These are phyloP conservation scores for Leptographium flavum DNA, from an alignment of 2,329 filamentous ascomycete species.

Conservation along the genomic window DNA sequence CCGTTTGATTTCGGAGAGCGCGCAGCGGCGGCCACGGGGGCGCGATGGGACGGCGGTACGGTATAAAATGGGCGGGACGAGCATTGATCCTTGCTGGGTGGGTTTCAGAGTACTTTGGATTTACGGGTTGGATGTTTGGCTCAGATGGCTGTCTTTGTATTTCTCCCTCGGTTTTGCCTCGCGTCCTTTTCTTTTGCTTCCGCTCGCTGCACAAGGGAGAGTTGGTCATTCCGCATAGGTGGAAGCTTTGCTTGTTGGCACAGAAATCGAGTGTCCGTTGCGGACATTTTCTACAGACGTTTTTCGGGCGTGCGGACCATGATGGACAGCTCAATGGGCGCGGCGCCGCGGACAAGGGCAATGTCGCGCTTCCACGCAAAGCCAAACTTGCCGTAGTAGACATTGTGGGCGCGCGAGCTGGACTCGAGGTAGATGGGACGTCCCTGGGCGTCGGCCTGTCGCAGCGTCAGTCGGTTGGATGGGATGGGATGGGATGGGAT, in stretches of 20 bases:
- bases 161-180: not conserved
- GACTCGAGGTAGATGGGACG: conserved; percentile 67
- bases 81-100: not conserved
- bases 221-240: not conserved
- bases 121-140: too few relatives aligned
- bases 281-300: too few relatives aligned
- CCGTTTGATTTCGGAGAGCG: too few relatives aligned
- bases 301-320: conserved; percentile 61
- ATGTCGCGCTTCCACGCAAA: conserved; percentile 54
- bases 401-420: conserved; percentile 51
- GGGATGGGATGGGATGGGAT: too few relatives aligned
- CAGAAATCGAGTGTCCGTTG: too few relatives aligned
- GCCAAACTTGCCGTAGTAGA: conserved; percentile 62
- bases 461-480: not conserved
- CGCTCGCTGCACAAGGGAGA: not conserved
- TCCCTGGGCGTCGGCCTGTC: conserved; percentile 51
- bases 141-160: too few relatives aligned
- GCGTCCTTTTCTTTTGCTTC: not conserved
- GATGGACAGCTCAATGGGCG: conserved; percentile 55
- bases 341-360: conserved; percentile 40
- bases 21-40: too few relatives aligned
- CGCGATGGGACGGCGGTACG: too few relatives aligned
- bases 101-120: not conserved
- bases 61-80: not conserved
- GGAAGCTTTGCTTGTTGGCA: too few relatives aligned